Percentiles rank a stretch among this genome's conserved stretches.
phyloP scores from a whole-genome alignment of 83 land plant genomes.

The Thuja plicata region DNA sequence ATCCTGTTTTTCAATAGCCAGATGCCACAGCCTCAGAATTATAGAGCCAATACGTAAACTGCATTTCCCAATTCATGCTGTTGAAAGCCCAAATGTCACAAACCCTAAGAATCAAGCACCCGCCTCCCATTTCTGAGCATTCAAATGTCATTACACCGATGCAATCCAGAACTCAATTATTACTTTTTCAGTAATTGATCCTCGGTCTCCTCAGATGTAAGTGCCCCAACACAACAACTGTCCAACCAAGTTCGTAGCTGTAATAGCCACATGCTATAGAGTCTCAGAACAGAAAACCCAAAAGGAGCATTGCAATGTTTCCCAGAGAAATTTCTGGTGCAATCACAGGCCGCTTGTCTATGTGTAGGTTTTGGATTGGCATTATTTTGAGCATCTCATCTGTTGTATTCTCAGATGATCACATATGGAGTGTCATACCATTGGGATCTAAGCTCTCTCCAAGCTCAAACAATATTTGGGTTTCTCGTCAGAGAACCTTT shows the following conservation, averaged over 20 bases:
- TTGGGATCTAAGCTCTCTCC: constrained; percentile 29
- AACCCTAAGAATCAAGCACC: not conserved
- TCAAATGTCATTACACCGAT: not conserved
- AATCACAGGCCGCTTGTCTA: not conserved
- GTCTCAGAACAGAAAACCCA: not conserved
- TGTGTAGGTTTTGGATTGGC: not conserved
- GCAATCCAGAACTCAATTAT: not conserved
- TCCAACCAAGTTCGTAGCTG: not conserved
- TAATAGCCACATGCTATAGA: not conserved
- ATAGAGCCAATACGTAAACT: not conserved
- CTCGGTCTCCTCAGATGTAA: not conserved
- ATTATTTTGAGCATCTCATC: constrained; percentile 11
- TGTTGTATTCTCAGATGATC: constrained; percentile 19
- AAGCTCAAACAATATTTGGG: constrained; percentile 16
- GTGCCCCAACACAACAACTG: not conserved
- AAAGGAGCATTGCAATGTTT: constrained; percentile 4
- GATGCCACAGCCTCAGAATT: not conserved
- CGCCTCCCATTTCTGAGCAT: not conserved
- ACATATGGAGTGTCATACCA: constrained; percentile 23
- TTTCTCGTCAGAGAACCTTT: constrained; percentile 28
- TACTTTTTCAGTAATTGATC: not conserved
- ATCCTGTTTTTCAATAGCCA: not conserved
- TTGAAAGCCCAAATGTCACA: not conserved
- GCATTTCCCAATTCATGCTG: not conserved
- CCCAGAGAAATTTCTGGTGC: not conserved